Evolutionary conservation across 2,329 filamentous ascomycete genomes (phyloP).

Genomic region (Trichoderma sp.): DNA sequence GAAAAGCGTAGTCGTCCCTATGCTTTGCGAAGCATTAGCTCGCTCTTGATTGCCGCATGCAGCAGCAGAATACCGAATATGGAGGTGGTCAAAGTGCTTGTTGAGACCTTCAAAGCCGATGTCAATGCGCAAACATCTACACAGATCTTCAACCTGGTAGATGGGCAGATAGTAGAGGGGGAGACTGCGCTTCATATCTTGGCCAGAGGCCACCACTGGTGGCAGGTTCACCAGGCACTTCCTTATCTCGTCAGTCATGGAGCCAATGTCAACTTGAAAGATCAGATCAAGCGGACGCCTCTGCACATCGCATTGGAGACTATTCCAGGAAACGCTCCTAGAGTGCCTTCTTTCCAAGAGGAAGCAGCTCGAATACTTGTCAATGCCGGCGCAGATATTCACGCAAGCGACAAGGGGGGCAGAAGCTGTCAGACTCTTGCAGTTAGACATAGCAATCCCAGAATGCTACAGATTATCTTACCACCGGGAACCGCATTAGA

Average conservation of each 20-base stretch:
- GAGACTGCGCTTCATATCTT: constrained; percentile 20
- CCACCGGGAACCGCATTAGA: background rate
- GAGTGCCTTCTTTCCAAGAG: constrained; percentile 11
- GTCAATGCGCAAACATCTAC: constrained; percentile 20
- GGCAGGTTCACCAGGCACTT: constrained; percentile 27
- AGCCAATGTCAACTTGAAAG: constrained; percentile 21
- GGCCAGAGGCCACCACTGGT: constrained; percentile 23
- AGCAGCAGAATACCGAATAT: constrained; percentile 34
- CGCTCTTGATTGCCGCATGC: constrained; percentile 31
- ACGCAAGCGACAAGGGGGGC: constrained; percentile 17
- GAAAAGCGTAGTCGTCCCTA: too few species aligned
- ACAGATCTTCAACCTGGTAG: too few species aligned
- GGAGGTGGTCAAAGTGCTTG: constrained; percentile 34
- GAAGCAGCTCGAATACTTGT: constrained; percentile 24
- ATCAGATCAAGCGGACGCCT: constrained; percentile 20
- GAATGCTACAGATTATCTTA: background rate
- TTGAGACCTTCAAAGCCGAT: constrained; percentile 35
- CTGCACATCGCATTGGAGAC: constrained; percentile 22
- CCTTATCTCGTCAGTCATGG: constrained; percentile 25
- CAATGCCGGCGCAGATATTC: constrained; percentile 25
- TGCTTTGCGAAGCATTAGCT: constrained; percentile 16
- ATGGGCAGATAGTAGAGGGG: background rate
- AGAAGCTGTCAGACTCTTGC: constrained; percentile 19
- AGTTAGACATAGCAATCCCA: constrained; percentile 17
- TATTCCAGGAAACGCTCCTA: too few species aligned